A percentile compares a stretch with the other conserved stretches of the same genome.
phyloP scores from a whole-genome alignment of 2,329 filamentous ascomycete genomes.

The Exophiala aquamarina region DNA sequence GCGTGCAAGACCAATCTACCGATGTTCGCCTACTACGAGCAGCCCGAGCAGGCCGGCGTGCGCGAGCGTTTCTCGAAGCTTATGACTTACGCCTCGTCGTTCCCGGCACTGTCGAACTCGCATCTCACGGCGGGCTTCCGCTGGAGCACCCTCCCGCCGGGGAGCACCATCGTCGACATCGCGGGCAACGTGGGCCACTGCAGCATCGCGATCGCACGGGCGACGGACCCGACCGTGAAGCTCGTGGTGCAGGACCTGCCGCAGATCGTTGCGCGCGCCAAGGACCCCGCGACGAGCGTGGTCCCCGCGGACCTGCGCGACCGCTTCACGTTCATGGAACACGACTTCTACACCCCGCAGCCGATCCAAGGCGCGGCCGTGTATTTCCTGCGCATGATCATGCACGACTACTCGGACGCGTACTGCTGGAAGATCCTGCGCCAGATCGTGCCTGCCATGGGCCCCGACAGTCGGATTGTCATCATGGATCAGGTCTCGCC shows the following conservation, averaged over 20 bases:
- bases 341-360: slow-evolving; percentile 30
- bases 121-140: slow-evolving; percentile 15
- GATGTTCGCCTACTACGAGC: slow-evolving; percentile 33
- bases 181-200: slow-evolving; percentile 25
- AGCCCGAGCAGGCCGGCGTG: slow-evolving; percentile 1
- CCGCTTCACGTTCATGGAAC: slow-evolving; percentile 25
- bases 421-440: slow-evolving; percentile 26
- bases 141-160: slow-evolving; percentile 37
- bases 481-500: slow-evolving; percentile 22
- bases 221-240: slow-evolving; percentile 8
- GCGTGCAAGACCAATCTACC: slow-evolving; percentile 31
- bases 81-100: slow-evolving; percentile 20
- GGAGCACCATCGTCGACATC: slow-evolving; percentile 54
- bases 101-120: slow-evolving; percentile 15
- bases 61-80: slow-evolving; percentile 14
- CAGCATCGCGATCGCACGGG: slow-evolving; percentile 16
- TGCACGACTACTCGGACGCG: slow-evolving; percentile 30
- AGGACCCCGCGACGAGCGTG: slow-evolving; percentile 16
- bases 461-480: slow-evolving; percentile 17
- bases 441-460: slow-evolving; percentile 26
- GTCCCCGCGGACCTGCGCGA: slow-evolving; percentile 8
- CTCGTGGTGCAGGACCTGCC: slow-evolving; percentile 27
- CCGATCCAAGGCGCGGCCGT: slow-evolving; percentile 26
- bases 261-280: slow-evolving; percentile 15
- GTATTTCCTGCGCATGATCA: slow-evolving; percentile 28